Conservation (phyloP, 306 rosid species). For the Malus fusca region DNA sequence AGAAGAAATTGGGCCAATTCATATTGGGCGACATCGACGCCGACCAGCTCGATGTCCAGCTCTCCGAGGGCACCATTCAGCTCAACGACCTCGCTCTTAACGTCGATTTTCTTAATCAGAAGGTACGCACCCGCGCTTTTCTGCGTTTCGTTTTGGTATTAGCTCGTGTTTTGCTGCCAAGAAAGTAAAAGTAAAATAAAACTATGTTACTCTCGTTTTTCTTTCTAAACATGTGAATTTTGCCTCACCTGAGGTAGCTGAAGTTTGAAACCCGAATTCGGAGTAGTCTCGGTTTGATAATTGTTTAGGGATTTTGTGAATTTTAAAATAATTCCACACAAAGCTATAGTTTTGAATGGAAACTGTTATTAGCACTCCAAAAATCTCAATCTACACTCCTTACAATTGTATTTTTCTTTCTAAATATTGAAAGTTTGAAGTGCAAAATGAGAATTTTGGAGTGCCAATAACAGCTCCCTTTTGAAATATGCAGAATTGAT, state of each 20-base stretch:
- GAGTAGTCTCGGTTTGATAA: too few relatives aligned
- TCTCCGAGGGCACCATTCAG: constrained; percentile 75
- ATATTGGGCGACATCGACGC: constrained; percentile 82
- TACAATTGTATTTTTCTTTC: too few relatives aligned
- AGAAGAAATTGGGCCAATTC: constrained; percentile 90
- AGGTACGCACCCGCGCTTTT: constrained; percentile 42
- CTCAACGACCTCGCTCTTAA: constrained; percentile 87
- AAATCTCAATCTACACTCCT: too few relatives aligned
- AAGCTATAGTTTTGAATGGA: background rate
- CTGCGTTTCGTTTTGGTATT: background rate
- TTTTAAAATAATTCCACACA: background rate
- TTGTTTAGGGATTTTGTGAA: background rate
- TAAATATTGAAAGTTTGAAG: too few relatives aligned
- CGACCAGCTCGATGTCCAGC: constrained; percentile 88
- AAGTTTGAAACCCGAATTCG: background rate
- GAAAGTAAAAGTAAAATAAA: background rate
- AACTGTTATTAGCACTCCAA: too few relatives aligned
- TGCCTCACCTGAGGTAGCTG: background rate
- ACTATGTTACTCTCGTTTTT: background rate
- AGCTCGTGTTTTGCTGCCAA: background rate
- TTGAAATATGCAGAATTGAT: background rate
- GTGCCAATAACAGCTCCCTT: too few relatives aligned
- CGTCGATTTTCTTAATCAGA: constrained; percentile 66
- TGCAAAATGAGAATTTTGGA: too few relatives aligned
- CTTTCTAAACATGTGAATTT: background rate